Evolutionary conservation across 495 filamentous ascomycete genomes (phyloP), one percentile per base, ranked within the genome.

Genomic region (Trichoderma orchidacearum): DNA sequence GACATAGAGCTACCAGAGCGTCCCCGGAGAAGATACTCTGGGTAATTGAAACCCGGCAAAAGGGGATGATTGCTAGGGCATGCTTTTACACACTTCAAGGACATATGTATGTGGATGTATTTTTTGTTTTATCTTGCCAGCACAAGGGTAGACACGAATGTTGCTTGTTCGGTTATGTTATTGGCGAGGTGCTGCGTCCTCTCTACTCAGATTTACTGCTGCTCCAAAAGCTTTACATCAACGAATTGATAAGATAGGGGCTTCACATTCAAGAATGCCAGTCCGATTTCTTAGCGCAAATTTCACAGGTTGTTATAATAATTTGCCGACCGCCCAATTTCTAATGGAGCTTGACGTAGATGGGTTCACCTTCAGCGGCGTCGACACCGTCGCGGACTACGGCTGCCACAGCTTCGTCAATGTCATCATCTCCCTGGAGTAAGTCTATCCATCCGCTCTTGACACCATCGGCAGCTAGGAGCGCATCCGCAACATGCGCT

Each of bases 351-450:
- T 30, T 53, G 15, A 28, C 51, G 56, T 61, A 68, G 23, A 63
- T 62, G 3, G 66, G 62, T 55, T 90, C 85, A 1, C 82, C 84
- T 59, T 84, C 85, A 35, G 82, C 75, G 54, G 74, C 73, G 72
- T 90, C 80, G 21, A 88, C 70, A 23, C 77, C 76, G 54, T 85
- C 80, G 56, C 65, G 76, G 0, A 85, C 70, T 55, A 83, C 79
- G 66, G 79, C 78, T 66, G 80, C 72, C 3, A 92, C 85, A 9
- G 83, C 88, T n/a, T 68, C 71, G 21, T 75, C 74, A 48, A 85
- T 72, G 0, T 66, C 67, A 31, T 87, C 79, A 3, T 83, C 79
- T 2, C 76, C 80, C 58, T 75, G 70, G 17, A 76, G 30, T 63
- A 75, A 59, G 55, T 78, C 75, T 50, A 78, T 27, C 74, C 75